Evolutionary conservation across 192 early-diverging fungal genomes (phyloP).

Genomic region (Chytriomyces confervae): DNA sequence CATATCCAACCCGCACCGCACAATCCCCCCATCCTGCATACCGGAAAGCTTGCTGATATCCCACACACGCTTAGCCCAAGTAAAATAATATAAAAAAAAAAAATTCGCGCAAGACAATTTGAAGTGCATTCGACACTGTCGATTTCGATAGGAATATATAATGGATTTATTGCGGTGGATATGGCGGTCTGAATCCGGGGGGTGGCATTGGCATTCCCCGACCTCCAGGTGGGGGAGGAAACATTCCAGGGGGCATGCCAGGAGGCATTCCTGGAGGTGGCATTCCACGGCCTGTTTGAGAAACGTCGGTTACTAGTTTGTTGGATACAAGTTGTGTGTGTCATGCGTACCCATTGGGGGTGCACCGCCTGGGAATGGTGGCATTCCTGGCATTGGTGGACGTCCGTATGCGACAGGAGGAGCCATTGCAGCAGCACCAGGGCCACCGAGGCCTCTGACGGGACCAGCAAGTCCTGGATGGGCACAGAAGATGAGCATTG

Average conservation of each 20-base stretch:
- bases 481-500: not conserved
- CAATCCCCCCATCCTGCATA: too few relatives aligned
- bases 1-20: too few relatives aligned
- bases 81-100: too few relatives aligned
- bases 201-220: slow-evolving; percentile 58
- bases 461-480: slow-evolving; percentile 76
- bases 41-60: too few relatives aligned
- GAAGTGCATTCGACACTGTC: too few relatives aligned
- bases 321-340: slow-evolving; percentile 27
- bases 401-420: slow-evolving; percentile 67
- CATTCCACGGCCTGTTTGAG: slow-evolving; percentile 7
- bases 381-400: slow-evolving; percentile 71
- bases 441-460: slow-evolving; percentile 95
- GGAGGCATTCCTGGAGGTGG: slow-evolving; percentile 59
- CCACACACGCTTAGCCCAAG: too few relatives aligned
- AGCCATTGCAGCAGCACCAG: slow-evolving; percentile 87
- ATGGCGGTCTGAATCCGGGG: slow-evolving; percentile 62
- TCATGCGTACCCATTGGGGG: slow-evolving; percentile 45
- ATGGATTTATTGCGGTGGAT: slow-evolving; percentile 53
- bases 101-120: too few relatives aligned
- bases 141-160: too few relatives aligned
- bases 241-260: slow-evolving; percentile 54
- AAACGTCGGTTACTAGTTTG: slow-evolving; percentile 22
- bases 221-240: slow-evolving; percentile 41
- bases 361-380: slow-evolving; percentile 73